These are phyloP conservation scores for Trametes polyzona DNA, from an alignment of 1,284 basidiomycete genomes.

Conservation along the genomic window DNA sequence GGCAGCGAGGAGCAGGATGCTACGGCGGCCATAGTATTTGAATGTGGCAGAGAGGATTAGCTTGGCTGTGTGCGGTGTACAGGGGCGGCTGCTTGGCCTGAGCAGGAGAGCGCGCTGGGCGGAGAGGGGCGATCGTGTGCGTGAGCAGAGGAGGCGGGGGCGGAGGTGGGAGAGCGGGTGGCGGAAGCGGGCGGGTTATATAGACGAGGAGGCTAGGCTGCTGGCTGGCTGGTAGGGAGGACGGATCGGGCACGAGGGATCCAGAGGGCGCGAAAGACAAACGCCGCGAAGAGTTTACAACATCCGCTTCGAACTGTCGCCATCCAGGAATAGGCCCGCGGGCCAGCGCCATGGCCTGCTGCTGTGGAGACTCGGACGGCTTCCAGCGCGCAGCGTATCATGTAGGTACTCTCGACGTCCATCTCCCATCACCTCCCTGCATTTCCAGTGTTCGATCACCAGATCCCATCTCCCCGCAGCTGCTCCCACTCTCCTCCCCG, in stretches of 20 bases:
- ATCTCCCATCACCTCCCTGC: neutral
- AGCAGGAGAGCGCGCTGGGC: neutral
- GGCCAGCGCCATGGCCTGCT: neutral
- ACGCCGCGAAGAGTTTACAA: neutral
- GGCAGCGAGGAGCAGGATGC: constrained; percentile 19
- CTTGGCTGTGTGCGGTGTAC: neutral
- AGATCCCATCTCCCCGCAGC: neutral
- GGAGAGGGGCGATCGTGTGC: constrained; percentile 6
- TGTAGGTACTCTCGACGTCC: too few relatives aligned
- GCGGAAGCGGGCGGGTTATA: constrained; percentile 16
- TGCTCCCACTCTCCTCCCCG: neutral
- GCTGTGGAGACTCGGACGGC: neutral
- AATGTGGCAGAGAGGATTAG: constrained; percentile 8
- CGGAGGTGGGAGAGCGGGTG: neutral
- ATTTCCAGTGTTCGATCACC: neutral
- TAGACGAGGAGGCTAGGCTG: too few relatives aligned
- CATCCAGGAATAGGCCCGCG: neutral
- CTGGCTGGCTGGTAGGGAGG: too few relatives aligned
- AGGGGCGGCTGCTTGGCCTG: constrained; percentile 3
- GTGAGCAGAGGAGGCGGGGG: neutral
- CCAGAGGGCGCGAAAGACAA: too few relatives aligned
- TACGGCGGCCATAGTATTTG: constrained; percentile 23
- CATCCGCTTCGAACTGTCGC: constrained; percentile 10
- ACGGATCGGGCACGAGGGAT: constrained; percentile 23
- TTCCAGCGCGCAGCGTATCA: too few relatives aligned